Conservation (phyloP, 176 grass and related monocot genomes). For the Carex pumila region DNA sequence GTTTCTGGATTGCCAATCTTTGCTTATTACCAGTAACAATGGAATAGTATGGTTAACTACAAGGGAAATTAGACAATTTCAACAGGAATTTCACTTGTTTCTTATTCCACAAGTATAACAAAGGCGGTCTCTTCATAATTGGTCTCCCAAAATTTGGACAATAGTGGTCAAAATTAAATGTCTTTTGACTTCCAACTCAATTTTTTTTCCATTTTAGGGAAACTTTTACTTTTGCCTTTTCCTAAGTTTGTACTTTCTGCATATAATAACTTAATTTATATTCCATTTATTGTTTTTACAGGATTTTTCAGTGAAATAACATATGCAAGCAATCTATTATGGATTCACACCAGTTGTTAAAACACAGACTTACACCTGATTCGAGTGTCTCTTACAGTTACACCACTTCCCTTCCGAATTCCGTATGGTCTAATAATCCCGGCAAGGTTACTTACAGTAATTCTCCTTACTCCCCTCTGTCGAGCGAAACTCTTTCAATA, state of each 20-base stretch:
- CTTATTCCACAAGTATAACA: constrained; percentile 1
- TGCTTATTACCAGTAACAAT: neutral
- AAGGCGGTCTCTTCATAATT: neutral
- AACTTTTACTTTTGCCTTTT: neutral
- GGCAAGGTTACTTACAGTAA: constrained; percentile 39
- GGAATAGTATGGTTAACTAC: neutral
- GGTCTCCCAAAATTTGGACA: neutral
- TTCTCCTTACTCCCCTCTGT: constrained; percentile 63
- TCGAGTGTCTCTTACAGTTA: constrained; percentile 39
- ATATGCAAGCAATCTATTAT: constrained; percentile 52
- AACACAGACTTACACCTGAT: constrained; percentile 45
- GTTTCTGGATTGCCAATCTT: neutral
- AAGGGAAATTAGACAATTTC: neutral
- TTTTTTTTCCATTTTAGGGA: neutral
- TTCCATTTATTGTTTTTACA: constrained; percentile 23
- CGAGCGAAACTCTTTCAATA: constrained; percentile 41
- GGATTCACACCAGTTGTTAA: constrained; percentile 72
- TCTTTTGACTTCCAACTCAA: neutral
- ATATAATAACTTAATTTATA: neutral
- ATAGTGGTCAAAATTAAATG: neutral
- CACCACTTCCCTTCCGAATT: constrained; percentile 56
- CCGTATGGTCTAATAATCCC: constrained; percentile 30
- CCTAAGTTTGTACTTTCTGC: neutral
- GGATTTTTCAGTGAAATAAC: constrained; percentile 24
- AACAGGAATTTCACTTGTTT: neutral